phyloP scores from a whole-genome alignment of 1,284 basidiomycete genomes.

The Fomitopsis schrenkii region DNA sequence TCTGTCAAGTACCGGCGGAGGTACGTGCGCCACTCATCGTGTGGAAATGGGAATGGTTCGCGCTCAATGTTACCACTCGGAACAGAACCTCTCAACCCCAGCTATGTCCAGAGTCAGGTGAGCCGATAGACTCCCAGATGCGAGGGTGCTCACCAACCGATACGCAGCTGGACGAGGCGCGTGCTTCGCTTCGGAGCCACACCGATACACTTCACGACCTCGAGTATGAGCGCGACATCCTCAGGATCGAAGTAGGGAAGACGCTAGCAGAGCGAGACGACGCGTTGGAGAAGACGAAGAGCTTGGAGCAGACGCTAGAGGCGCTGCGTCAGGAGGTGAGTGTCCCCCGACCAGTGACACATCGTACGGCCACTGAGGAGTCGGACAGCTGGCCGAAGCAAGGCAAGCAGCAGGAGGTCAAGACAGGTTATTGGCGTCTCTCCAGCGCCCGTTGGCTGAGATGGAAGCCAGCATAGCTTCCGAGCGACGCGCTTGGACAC shows the following conservation, averaged over 20 bases:
- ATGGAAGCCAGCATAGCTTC: not conserved
- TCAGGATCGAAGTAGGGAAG: not conserved
- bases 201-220: not conserved
- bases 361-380: not conserved
- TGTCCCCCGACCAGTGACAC: not conserved
- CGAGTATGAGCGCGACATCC: not conserved
- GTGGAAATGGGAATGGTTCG: too few relatives aligned
- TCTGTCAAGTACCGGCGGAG: not conserved
- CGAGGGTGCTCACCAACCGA: not conserved
- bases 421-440: not conserved
- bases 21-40: not conserved
- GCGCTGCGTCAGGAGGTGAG: not conserved
- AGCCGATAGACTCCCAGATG: not conserved
- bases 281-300: not conserved
- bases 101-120: not conserved
- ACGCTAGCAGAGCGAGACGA: not conserved
- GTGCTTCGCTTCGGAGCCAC: not conserved
- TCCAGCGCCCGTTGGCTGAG: not conserved
- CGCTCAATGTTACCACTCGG: not conserved
- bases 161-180: not conserved
- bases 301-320: not conserved
- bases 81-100: not conserved
- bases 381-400: not conserved
- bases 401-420: not conserved
- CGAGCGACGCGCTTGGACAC: not conserved